Conservation (phyloP, 805 yeast genomes). For the Candida tibetensis region DNA sequence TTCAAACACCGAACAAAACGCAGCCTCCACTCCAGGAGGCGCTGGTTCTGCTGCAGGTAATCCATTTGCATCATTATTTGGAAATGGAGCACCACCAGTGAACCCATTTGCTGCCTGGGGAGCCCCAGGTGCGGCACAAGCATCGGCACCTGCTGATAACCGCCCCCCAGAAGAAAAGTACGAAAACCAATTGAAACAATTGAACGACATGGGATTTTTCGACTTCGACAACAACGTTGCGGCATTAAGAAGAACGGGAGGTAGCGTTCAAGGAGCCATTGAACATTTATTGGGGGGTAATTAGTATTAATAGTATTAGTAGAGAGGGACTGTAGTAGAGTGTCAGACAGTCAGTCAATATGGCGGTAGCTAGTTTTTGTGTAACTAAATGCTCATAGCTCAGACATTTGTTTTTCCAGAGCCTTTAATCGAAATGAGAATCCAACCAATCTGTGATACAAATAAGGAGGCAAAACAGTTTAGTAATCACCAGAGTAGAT, state of each 20-base stretch:
- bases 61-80: constrained; percentile 40
- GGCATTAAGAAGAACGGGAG: constrained; percentile 93
- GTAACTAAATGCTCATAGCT: too few species aligned
- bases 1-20: constrained; percentile 1
- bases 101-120: constrained; percentile 58
- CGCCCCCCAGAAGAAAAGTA: constrained; percentile 47
- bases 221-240: constrained; percentile 90
- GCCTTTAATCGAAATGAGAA: too few species aligned
- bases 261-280: constrained; percentile 95
- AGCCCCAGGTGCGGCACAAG: constrained; percentile 24
- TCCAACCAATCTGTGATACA: too few species aligned
- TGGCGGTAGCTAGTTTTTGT: too few species aligned
- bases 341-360: too few species aligned
- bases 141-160: constrained; percentile 35
- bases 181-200: constrained; percentile 42
- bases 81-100: constrained; percentile 34
- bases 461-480: too few species aligned
- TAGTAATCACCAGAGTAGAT: too few species aligned
- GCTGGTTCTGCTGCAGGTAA: constrained; percentile 25
- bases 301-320: too few species aligned
- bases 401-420: too few species aligned
- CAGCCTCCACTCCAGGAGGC: constrained; percentile 11
- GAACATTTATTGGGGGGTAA: constrained; percentile 55
- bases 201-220: constrained; percentile 61
- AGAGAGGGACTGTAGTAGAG: too few species aligned